These are phyloP conservation scores for Pseudogymnoascus verrucosus DNA, from an alignment of 2,329 filamentous ascomycete genomes.

Conservation along the genomic window DNA sequence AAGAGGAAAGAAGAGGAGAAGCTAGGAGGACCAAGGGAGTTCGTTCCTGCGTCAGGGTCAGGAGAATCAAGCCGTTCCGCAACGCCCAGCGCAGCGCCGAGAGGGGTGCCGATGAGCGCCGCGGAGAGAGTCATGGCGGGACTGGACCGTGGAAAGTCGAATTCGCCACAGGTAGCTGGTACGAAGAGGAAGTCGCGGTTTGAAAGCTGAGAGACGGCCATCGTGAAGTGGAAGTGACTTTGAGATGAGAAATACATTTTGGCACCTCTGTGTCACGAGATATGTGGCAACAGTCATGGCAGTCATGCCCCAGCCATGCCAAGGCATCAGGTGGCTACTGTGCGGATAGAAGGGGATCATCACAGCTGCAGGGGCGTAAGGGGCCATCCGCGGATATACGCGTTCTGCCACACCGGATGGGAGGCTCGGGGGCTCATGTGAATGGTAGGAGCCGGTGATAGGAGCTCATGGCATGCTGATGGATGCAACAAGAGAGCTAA, in stretches of 20 bases:
- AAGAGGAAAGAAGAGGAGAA: constrained; percentile 27
- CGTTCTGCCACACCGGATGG: background rate
- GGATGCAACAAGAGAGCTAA: constrained; percentile 3
- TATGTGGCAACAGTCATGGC: background rate
- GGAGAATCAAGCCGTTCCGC: constrained; percentile 21
- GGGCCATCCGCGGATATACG: background rate
- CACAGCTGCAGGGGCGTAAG: background rate
- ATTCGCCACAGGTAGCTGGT: constrained; percentile 21
- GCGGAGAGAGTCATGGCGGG: constrained; percentile 29
- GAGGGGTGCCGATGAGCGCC: constrained; percentile 22
- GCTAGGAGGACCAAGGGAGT: constrained; percentile 24
- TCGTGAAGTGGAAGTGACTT: background rate
- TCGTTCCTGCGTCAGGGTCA: constrained; percentile 23
- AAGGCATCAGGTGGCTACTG: background rate
- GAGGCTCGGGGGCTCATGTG: background rate
- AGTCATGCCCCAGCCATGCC: background rate
- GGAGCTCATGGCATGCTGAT: background rate
- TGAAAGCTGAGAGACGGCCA: constrained; percentile 22
- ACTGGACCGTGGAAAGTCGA: constrained; percentile 25
- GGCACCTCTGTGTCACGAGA: background rate
- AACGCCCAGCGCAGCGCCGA: constrained; percentile 17
- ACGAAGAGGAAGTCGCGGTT: constrained; percentile 28
- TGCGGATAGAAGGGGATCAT: background rate
- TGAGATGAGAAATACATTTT: background rate
- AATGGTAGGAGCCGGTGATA: background rate